Conservation (phyloP, 1,139 yeast genomes). For the Zygosaccharomyces pseudobailii region DNA sequence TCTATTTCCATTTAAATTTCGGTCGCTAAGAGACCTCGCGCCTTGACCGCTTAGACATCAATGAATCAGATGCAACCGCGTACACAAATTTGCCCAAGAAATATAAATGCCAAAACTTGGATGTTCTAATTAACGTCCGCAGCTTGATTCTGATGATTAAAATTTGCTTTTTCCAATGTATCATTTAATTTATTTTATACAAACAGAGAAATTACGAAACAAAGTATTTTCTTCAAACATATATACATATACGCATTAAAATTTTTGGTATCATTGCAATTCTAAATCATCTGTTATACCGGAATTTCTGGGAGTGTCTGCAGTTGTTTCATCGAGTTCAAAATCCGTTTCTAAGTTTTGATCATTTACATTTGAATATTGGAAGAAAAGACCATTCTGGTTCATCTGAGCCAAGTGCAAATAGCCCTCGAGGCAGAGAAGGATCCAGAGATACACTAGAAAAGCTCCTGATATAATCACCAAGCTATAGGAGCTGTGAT, state of each 20-base stretch:
- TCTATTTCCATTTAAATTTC: background rate
- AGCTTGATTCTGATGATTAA: too few species aligned
- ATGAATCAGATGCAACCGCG: background rate
- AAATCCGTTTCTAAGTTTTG: conserved; percentile 6
- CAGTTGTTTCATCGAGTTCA: conserved; percentile 10
- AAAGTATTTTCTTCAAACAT: background rate
- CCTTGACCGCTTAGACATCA: background rate
- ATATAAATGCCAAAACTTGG: too few species aligned
- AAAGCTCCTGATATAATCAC: conserved; percentile 73
- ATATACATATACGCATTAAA: background rate
- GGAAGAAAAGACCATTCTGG: conserved; percentile 11
- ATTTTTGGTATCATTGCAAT: background rate
- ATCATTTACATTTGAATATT: conserved; percentile 4
- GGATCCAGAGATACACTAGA: conserved; percentile 61
- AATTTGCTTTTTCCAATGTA: too few species aligned
- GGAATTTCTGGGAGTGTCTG: background rate
- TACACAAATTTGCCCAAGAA: too few species aligned
- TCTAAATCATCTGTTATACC: background rate
- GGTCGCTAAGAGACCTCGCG: background rate
- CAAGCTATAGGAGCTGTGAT: conserved; percentile 77
- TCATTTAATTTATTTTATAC: background rate
- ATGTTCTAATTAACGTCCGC: too few species aligned
- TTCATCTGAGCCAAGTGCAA: conserved; percentile 39
- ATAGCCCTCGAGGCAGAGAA: conserved; percentile 54
- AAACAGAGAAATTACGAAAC: background rate